These are phyloP conservation scores for Gloeopeniophorella convolvens DNA, from an alignment of 768 basidiomycete genomes.

Conservation along the genomic window DNA sequence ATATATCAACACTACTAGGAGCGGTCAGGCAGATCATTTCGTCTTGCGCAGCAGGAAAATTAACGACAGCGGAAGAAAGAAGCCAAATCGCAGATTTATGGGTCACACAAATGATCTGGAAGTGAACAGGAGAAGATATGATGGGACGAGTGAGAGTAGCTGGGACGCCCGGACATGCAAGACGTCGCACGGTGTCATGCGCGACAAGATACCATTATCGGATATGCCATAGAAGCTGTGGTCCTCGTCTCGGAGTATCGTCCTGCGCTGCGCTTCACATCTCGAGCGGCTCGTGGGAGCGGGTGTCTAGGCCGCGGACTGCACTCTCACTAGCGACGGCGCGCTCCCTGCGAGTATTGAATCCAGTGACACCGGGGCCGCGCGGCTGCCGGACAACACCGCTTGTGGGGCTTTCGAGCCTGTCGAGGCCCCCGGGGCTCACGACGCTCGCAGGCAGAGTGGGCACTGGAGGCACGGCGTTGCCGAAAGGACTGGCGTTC, in stretches of 20 bases:
- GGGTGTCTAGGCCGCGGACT: slow-evolving; percentile 62
- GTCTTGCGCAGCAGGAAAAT: slow-evolving; percentile 25
- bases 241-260: neutral
- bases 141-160: slow-evolving; percentile 10
- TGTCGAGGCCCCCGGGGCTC: slow-evolving; percentile 34
- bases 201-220: slow-evolving; percentile 1
- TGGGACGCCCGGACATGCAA: slow-evolving; percentile 6
- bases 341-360: slow-evolving; percentile 47
- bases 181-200: neutral
- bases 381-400: slow-evolving; percentile 82
- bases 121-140: slow-evolving; percentile 12
- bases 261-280: slow-evolving; percentile 12
- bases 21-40: slow-evolving; percentile 12
- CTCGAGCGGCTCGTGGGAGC: slow-evolving; percentile 83
- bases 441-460: slow-evolving; percentile 59
- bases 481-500: slow-evolving; percentile 31
- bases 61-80: slow-evolving; percentile 16
- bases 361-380: slow-evolving; percentile 74
- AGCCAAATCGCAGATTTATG: slow-evolving; percentile 18
- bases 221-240: slow-evolving; percentile 1
- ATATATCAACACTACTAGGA: slow-evolving; percentile 12
- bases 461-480: slow-evolving; percentile 69
- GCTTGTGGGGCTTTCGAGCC: slow-evolving; percentile 31
- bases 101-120: slow-evolving; percentile 17
- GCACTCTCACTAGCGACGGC: slow-evolving; percentile 45